These are phyloP conservation scores for Alloascoidea hylecoeti DNA, from an alignment of 805 yeast species.

Conservation along the genomic window DNA sequence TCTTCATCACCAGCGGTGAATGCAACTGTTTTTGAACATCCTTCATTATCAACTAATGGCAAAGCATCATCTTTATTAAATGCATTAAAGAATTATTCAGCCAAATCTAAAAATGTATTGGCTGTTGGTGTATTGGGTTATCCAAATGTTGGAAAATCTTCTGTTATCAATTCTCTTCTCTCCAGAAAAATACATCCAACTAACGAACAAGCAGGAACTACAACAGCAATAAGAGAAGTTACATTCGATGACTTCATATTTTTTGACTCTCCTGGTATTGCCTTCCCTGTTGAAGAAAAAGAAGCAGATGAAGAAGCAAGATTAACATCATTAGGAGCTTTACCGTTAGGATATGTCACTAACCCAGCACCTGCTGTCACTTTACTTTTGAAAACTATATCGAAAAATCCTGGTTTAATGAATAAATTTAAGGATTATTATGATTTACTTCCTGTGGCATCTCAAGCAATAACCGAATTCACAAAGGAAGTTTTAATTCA, in stretches of 20 bases:
- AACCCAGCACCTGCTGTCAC: slow-evolving; percentile 81
- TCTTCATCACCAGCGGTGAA: slow-evolving; percentile 7
- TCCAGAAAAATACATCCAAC: slow-evolving; percentile 9
- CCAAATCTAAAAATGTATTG: slow-evolving; percentile 76
- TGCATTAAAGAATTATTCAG: slow-evolving; percentile 76
- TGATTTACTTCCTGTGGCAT: slow-evolving; percentile 69
- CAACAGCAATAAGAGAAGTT: not conserved
- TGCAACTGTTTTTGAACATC: not conserved
- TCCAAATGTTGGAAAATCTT: slow-evolving; percentile 95
- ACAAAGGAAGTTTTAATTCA: slow-evolving; percentile 82
- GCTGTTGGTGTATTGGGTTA: slow-evolving; percentile 94
- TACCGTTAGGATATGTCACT: slow-evolving; percentile 72
- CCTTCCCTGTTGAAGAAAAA: slow-evolving; percentile 7
- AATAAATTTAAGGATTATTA: slow-evolving; percentile 62
- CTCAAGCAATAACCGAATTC: slow-evolving; percentile 57
- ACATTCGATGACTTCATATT: not conserved
- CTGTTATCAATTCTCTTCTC: slow-evolving; percentile 74
- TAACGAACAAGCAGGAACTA: not conserved
- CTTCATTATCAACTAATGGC: slow-evolving; percentile 33
- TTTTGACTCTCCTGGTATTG: not conserved
- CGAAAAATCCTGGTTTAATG: slow-evolving; percentile 51
- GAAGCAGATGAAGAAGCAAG: slow-evolving; percentile 74
- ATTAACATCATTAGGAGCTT: slow-evolving; percentile 72
- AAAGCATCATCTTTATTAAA: slow-evolving; percentile 67
- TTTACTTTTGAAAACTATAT: slow-evolving; percentile 58